Evolutionary conservation across 2,329 filamentous ascomycete species (phyloP).

Genomic region (Graphiopsis chlorocephala): DNA sequence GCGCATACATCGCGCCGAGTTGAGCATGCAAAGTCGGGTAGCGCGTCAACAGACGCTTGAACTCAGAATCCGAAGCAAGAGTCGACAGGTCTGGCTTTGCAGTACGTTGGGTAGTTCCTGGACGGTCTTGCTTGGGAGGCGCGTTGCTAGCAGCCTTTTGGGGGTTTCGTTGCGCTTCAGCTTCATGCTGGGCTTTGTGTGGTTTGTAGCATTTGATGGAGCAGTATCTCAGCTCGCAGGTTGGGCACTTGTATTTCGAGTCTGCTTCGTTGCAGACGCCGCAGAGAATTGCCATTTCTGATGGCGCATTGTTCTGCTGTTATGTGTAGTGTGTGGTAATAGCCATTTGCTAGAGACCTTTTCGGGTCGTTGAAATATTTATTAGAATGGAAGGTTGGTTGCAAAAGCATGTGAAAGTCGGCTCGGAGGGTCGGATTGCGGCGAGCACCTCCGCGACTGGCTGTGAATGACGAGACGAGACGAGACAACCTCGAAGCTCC

Average conservation of each 20-base stretch:
- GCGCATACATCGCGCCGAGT: constrained; percentile 34
- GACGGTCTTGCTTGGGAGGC: constrained; percentile 18
- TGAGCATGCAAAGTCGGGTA: constrained; percentile 35
- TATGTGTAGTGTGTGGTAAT: not conserved
- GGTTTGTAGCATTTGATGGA: constrained; percentile 40
- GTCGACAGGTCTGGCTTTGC: constrained; percentile 30
- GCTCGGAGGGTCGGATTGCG: constrained; percentile 9
- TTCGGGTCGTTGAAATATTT: not conserved
- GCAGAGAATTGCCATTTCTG: constrained; percentile 38
- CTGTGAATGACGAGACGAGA: constrained; percentile 13
- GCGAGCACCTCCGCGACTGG: constrained; percentile 22
- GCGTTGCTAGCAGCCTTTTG: not conserved
- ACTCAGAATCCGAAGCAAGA: constrained; percentile 34
- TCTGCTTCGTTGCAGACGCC: constrained; percentile 43
- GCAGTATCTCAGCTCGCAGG: constrained; percentile 46
- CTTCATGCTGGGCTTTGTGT: constrained; percentile 34
- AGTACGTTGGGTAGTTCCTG: constrained; percentile 25
- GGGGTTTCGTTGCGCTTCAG: constrained; percentile 14
- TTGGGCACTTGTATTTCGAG: constrained; percentile 53
- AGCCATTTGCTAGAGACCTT: not conserved
- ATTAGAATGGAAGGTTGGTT: not conserved
- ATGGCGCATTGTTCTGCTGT: constrained; percentile 16
- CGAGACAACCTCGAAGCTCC: not conserved
- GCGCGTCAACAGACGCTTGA: constrained; percentile 33
- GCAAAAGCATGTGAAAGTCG: constrained; percentile 16